phyloP scores from a whole-genome alignment of 768 basidiomycete species.

The Kwoniella heveanensis region DNA sequence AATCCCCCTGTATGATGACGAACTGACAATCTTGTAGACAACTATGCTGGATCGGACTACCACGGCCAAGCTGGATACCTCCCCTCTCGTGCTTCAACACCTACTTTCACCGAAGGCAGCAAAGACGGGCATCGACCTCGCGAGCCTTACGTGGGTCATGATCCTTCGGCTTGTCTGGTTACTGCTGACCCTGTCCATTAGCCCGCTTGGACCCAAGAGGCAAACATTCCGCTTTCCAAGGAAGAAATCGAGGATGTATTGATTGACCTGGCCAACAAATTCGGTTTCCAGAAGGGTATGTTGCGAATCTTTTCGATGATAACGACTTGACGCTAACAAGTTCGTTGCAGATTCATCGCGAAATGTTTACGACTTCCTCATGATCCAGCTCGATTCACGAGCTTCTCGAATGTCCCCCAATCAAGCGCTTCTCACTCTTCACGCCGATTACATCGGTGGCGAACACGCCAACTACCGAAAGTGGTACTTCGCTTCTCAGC shows the following conservation, averaged over 20 bases:
- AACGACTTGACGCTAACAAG: conserved; percentile 4
- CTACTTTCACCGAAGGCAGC: conserved; percentile 69
- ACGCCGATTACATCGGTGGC: conserved; percentile 98
- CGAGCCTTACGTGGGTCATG: conserved; percentile 68
- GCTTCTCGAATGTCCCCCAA: conserved; percentile 96
- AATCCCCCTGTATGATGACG: background rate
- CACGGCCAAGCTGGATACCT: conserved; percentile 55
- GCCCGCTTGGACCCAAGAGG: conserved; percentile 89
- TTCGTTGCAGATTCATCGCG: conserved; percentile 50
- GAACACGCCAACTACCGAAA: conserved; percentile 98
- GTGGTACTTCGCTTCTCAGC: conserved; percentile 99
- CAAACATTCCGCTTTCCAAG: conserved; percentile 94
- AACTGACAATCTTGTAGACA: conserved; percentile 23
- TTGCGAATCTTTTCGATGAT: conserved; percentile 59
- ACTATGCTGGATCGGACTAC: conserved; percentile 38
- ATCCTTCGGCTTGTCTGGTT: background rate
- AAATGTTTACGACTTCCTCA: conserved; percentile 85
- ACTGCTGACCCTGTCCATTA: conserved; percentile 3
- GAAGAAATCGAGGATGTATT: conserved; percentile 99
- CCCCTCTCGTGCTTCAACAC: conserved; percentile 71
- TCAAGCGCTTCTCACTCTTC: conserved; percentile 89
- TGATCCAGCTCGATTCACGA: conserved; percentile 95
- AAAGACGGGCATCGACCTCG: conserved; percentile 61
- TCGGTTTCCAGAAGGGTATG: conserved; percentile 87
- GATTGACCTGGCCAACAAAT: conserved; percentile 95